These are phyloP conservation scores for Phanerodontia chrysosporium DNA, from an alignment of 768 basidiomycete genomes.

Conservation along the genomic window DNA sequence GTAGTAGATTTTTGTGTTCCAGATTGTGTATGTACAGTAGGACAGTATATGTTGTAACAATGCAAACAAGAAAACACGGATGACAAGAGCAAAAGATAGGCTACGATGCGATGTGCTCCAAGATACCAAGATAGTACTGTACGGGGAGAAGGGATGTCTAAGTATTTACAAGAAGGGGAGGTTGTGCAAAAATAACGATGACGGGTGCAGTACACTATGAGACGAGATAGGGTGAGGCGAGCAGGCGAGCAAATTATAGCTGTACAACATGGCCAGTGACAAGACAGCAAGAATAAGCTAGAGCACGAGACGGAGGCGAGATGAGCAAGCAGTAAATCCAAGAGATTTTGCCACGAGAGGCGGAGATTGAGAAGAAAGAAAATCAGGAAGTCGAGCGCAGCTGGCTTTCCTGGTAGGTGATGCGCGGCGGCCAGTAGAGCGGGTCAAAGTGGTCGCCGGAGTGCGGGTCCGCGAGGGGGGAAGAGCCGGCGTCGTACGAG, in stretches of 20 bases:
- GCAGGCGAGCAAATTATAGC: background rate
- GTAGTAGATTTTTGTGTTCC: too few species aligned
- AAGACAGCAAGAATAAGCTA: background rate
- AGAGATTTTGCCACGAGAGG: background rate
- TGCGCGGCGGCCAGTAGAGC: conserved; percentile 1
- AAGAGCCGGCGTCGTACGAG: background rate
- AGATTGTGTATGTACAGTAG: background rate
- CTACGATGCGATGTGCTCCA: conserved; percentile 1
- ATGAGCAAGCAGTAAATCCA: background rate
- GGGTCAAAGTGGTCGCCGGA: background rate
- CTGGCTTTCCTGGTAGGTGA: conserved; percentile 6
- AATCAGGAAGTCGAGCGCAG: conserved; percentile 1
- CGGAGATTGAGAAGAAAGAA: background rate
- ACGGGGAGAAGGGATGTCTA: background rate
- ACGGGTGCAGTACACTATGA: background rate
- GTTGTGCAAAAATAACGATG: background rate
- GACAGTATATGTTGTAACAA: too few species aligned
- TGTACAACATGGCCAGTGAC: background rate
- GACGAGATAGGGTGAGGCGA: background rate
- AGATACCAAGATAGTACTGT: background rate
- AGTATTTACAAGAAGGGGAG: conserved; percentile 1
- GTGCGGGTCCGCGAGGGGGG: background rate
- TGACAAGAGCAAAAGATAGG: background rate
- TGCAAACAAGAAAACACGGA: background rate
- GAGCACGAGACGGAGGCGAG: background rate